Conservation (phyloP, 345 rosid species). For the Brassica rapa region DNA sequence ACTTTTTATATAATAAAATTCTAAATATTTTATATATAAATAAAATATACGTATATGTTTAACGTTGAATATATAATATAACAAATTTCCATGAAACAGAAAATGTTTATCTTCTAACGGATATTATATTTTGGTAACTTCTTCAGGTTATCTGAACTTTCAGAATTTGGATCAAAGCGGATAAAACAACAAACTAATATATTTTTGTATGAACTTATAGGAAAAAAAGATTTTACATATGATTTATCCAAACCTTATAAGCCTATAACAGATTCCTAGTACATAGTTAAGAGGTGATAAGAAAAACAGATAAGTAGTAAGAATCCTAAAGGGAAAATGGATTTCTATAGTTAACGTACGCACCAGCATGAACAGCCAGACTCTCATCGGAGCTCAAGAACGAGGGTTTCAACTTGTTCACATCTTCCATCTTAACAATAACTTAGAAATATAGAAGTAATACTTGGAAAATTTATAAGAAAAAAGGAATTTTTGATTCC, state of each 20-base stretch:
- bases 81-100: background rate
- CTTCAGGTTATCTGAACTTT: background rate
- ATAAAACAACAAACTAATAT: background rate
- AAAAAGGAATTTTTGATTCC: background rate
- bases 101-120: background rate
- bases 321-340: background rate
- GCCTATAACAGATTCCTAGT: background rate
- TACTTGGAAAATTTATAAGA: background rate
- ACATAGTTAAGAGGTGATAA: background rate
- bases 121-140: background rate
- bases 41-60: too few relatives aligned
- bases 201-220: too few relatives aligned
- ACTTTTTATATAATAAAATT: too few relatives aligned
- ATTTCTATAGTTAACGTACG: background rate
- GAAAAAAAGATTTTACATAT: background rate
- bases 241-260: background rate
- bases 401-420: slow-evolving; percentile 37
- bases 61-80: too few relatives aligned
- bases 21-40: too few relatives aligned
- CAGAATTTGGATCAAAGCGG: background rate
- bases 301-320: background rate
- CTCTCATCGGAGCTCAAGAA: slow-evolving; percentile 88
- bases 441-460: background rate
- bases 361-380: slow-evolving; percentile 91
- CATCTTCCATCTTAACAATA: background rate